Base-by-base conservation (phyloP, 2,329 filamentous ascomycete genomes). In the Chaetomium globosum region DNA sequence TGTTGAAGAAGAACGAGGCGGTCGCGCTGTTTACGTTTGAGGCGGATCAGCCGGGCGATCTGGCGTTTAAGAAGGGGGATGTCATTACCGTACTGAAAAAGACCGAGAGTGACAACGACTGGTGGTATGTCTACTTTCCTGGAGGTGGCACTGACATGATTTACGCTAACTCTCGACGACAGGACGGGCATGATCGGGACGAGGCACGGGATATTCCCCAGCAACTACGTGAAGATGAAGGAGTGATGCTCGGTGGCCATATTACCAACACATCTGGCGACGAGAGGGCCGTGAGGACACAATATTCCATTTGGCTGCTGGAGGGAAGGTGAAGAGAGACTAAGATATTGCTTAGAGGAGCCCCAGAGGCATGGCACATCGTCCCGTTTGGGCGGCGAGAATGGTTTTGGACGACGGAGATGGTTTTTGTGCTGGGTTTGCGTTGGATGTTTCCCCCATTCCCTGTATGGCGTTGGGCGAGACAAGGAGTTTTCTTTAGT, bases 41-140 rank as follows among this genome's bases (percentile, higher is more conserved):
- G 68, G 89, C 93, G 0, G 94, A 97, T 73, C 93, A 97, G 77
- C 88, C 92, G 0, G 94, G 94, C 4, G 94, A 99, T 76, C 77
- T 98, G 64, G 92, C 89, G 0, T 99, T 99, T 80, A 97, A 96
- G 81, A 99, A 99, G 83, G 95, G 95, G 23, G 95, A 99, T 33
- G 78, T 98, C 64, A 97, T 99, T 70, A 97, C 93, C 0, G 93
- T 99, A 65, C 77, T 96, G 64, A 97, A 99, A 82, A 90, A 91
- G 78, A 98, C 94, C 5, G 92, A 98, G 4, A 97, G 90, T 72
- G 90, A 92, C 65, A 93, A 93, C 64, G 94, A 98, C 77, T 98
- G 94, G 94, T 98, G 94, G 87, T 90, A 82, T 72, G 87, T 85
- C 58, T 6, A 26, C 3, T 31, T 36, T 26, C 12, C 21, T 5